Evolutionary conservation across 768 basidiomycete species (phyloP), one percentile per base, ranked within the genome.

Genomic region (Lactarius hatsudake): DNA sequence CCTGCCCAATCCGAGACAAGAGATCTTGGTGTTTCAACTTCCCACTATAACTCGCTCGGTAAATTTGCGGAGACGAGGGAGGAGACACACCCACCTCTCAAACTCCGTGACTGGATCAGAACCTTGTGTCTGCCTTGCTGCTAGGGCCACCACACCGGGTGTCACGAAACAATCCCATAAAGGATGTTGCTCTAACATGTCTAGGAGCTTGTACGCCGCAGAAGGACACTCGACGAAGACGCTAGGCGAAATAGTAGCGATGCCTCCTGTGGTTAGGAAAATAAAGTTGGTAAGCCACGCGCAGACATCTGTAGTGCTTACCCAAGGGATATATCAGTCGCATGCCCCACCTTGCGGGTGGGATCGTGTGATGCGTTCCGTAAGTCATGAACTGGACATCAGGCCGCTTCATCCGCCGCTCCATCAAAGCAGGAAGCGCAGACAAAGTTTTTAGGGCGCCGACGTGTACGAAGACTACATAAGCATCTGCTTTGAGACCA

Each of bases 301-400:
- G 28, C 43, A 42, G 40, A 64, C 18, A 34, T 34, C 45, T 56
- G 32, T 26, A 13, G 48, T 38, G 75, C 82, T 59, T 72, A 90
- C 91, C 91, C 64, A 84, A 74, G 45, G 88, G 87, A 72, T 84
- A 91, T 13, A 93, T 82, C 68, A 88, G 87, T 38, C 81, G 80
- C 9, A 91, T 71, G n/a, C 83, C 83, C 89, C 87, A 90, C 38
- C 79, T 75, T 7, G 79, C 73, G 20, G 79, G 81, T n/a, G 80
- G 75, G 17, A 89, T 76, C 20, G 73, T 79, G 34, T 82, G 75
- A 74, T 89, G 84, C 13, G 87, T 84, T 0, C 91, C 91, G 76
- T 87, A 93, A 0, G 83, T 83, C 72, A 86, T 85, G 70, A 91
- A 90, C 40, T 83, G 85, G 8, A 84, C 72, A 48, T 84, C 81